A percentile compares a stretch with the other conserved stretches of the same genome.
These are phyloP conservation scores for Clarireedia homoeocarpa DNA, from an alignment of 2,329 filamentous ascomycete species.

Conservation along the genomic window DNA sequence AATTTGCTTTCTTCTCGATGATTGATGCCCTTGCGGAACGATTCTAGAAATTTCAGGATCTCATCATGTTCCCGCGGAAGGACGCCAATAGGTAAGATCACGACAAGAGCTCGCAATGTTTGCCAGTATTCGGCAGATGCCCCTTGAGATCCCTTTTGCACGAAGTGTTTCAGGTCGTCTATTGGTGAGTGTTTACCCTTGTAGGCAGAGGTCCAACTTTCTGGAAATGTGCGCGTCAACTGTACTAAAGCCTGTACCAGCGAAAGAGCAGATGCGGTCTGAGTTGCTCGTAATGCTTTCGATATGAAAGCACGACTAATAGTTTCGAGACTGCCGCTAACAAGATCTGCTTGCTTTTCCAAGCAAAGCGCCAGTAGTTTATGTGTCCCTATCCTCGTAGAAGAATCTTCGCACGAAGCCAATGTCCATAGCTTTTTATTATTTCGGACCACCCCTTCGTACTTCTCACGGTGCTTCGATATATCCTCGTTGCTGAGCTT, in stretches of 20 bases:
- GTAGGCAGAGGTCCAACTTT: conserved; percentile 63
- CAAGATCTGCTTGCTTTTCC: conserved; percentile 37
- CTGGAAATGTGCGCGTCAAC: conserved; percentile 57
- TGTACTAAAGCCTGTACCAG: conserved; percentile 59
- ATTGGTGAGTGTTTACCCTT: conserved; percentile 46
- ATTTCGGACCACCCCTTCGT: conserved; percentile 59
- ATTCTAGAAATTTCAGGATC: conserved; percentile 53
- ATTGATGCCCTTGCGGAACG: conserved; percentile 63
- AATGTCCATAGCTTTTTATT: conserved; percentile 56
- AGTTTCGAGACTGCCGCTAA: conserved; percentile 42
- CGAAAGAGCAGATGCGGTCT: conserved; percentile 66
- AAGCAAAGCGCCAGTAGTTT: conserved; percentile 44
- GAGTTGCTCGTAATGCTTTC: conserved; percentile 64
- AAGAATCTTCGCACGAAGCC: conserved; percentile 53
- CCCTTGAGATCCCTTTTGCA: conserved; percentile 80
- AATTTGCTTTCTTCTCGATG: conserved; percentile 66
- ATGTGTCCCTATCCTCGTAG: conserved; percentile 43
- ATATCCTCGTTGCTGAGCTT: conserved; percentile 45
- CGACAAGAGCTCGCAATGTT: conserved; percentile 54
- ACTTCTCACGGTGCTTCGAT: conserved; percentile 50
- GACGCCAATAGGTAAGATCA: conserved; percentile 44
- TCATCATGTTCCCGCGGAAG: conserved; percentile 47
- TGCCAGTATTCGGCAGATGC: conserved; percentile 67
- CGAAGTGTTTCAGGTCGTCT: conserved; percentile 57
- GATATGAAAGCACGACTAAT: conserved; percentile 56